Evolutionary conservation across 2,329 filamentous ascomycete genomes (phyloP).

Genomic region (Nigrospora oryzae): DNA sequence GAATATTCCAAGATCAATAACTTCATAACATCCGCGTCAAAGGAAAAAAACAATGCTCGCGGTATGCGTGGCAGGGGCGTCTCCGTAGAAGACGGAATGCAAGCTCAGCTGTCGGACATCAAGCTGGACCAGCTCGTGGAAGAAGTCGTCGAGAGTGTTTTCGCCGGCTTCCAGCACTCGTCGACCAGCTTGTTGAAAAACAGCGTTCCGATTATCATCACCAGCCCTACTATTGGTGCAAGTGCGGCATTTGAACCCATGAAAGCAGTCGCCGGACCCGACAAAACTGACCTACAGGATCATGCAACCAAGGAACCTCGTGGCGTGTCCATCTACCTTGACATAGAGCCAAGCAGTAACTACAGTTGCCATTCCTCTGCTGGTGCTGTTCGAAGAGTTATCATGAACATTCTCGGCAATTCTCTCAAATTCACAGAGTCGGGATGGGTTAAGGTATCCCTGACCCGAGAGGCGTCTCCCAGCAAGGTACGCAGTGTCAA

Average conservation of each 20-base stretch:
- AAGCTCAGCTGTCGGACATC: slow-evolving; percentile 14
- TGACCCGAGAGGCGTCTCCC: slow-evolving; percentile 1
- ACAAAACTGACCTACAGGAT: no score
- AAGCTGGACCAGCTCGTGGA: slow-evolving; percentile 32
- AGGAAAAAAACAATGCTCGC: background rate
- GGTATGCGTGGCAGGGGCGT: background rate
- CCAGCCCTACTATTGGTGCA: no score
- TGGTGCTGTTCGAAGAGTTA: slow-evolving; percentile 39
- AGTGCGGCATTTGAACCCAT: no score
- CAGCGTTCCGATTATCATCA: background rate
- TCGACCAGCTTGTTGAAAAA: background rate
- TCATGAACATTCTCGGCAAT: slow-evolving; percentile 56
- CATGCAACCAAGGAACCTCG: no score
- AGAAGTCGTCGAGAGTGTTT: slow-evolving; percentile 38
- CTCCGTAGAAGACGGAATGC: slow-evolving; percentile 6
- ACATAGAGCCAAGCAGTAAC: slow-evolving; percentile 33
- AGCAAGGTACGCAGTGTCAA: background rate
- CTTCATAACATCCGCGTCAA: slow-evolving; percentile 2
- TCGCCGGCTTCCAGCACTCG: slow-evolving; percentile 25
- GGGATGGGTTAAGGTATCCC: slow-evolving; percentile 15
- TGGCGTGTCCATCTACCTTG: slow-evolving; percentile 20
- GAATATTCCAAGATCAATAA: slow-evolving; percentile 47
- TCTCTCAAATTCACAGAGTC: slow-evolving; percentile 48
- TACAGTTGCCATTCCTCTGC: slow-evolving; percentile 49
- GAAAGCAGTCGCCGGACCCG: no score